Evolutionary conservation across 495 filamentous ascomycete species (phyloP), one percentile per base, ranked within the genome.

Genomic region (Penicillium cinerascens): DNA sequence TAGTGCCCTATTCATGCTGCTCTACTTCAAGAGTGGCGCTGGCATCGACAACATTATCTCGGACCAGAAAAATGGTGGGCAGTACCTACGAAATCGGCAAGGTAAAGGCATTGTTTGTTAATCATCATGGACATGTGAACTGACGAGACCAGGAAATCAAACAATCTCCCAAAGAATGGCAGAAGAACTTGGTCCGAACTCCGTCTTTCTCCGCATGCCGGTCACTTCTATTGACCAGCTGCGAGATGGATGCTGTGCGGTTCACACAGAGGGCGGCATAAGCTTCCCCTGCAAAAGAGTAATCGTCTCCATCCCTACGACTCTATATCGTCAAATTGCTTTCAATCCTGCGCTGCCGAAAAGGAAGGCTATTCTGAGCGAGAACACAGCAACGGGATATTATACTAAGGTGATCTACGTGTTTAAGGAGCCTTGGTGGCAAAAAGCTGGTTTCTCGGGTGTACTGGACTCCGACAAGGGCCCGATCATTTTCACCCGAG

Each of bases 1-100:
- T 16, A 73, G 66, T 49, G 69, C 71, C 10, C 53, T 76, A 0
- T 79, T 61, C 47, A 69, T 80, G 51, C 56, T 82, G n/a, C 64
- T 78, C 42, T 77, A 79, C 50, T 71, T 66, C 60, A 72, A 71
- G 45, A 60, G 60, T 26, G 71, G 68, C 2, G 62, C 63, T 6
- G 76, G 77, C 0, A 54, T 81, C 8, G 41, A 68, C 15, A 53
- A 64, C n/a, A 64, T 80, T 47, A 41, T 65, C 3, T 77, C 76
- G 0, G 76, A 79, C 43, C n/a, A 51, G 5, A 69, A 67, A 37
- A 51, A 73, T 40, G 79, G 78, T 4, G 77, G 66, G 0, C 75
- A 79, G 46, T 68, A 77, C 49, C 53, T 78, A 17, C 59, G 77
- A 21, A 37, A 52, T 38, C 43, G 51, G 45, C 38, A 58, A 36